Evolutionary conservation across 768 basidiomycete genomes (phyloP).

Genomic region (Podaxis mareebaensis): DNA sequence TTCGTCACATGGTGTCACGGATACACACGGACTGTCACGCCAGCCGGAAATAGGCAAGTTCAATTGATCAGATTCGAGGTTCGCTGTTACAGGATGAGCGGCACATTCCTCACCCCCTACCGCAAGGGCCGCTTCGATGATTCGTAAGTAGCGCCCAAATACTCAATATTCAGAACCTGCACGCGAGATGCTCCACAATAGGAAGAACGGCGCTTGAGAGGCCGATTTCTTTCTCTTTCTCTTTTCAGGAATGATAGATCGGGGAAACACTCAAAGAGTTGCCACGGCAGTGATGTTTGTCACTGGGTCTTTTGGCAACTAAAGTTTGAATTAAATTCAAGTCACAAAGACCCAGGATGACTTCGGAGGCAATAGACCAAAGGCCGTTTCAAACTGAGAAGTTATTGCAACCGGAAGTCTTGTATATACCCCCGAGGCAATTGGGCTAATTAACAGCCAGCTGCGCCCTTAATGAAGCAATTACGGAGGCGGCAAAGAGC

Average conservation of each 20-base stretch:
- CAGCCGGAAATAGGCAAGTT: background rate
- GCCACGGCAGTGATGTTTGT: constrained; percentile 12
- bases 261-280: constrained; percentile 1
- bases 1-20: constrained; percentile 4
- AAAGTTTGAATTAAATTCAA: background rate
- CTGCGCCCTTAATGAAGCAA: constrained; percentile 3
- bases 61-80: constrained; percentile 3
- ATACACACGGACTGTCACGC: background rate
- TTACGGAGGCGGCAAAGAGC: background rate
- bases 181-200: background rate
- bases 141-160: background rate
- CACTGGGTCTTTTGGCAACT: background rate
- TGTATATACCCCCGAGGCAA: constrained; percentile 3
- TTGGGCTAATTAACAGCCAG: background rate
- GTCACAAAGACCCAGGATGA: background rate
- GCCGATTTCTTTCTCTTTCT: background rate
- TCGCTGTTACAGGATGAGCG: background rate
- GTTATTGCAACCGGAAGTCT: background rate
- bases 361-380: constrained; percentile 7
- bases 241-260: constrained; percentile 1
- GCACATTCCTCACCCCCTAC: background rate
- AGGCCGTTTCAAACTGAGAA: background rate
- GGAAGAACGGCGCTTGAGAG: constrained; percentile 4
- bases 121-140: background rate
- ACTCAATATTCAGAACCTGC: background rate